These are phyloP conservation scores for Apiotrichum domesticum DNA, from an alignment of 1,284 basidiomycete genomes.

Conservation along the genomic window DNA sequence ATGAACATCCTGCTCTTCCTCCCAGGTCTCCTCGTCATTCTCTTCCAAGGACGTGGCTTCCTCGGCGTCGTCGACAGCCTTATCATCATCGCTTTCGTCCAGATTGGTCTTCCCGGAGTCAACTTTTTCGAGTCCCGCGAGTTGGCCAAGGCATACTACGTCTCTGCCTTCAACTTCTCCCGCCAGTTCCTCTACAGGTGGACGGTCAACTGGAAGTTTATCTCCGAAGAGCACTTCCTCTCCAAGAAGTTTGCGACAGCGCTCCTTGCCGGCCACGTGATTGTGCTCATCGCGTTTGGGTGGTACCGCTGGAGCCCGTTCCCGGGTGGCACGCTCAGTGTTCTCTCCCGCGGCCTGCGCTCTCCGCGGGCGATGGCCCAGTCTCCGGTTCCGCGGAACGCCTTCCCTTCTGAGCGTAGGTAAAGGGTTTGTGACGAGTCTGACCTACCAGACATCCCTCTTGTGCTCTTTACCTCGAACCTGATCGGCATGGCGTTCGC, in stretches of 20 bases:
- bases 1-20: constrained; percentile 92
- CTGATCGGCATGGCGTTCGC: constrained; percentile 87
- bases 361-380: constrained; percentile 10
- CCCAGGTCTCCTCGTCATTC: constrained; percentile 74
- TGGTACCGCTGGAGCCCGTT: constrained; percentile 63
- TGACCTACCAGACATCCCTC: constrained; percentile 60
- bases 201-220: constrained; percentile 97
- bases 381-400: constrained; percentile 7
- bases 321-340: constrained; percentile 56
- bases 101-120: constrained; percentile 59
- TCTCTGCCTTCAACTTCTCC: constrained; percentile 76
- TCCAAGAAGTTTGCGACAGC: constrained; percentile 57
- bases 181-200: constrained; percentile 89
- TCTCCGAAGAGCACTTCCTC: constrained; percentile 69
- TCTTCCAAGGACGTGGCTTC: constrained; percentile 68
- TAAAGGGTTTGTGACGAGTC: background rate
- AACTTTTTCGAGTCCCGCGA: constrained; percentile 55
- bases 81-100: constrained; percentile 52
- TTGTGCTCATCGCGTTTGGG: constrained; percentile 61
- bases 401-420: constrained; percentile 28
- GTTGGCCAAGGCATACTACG: constrained; percentile 57
- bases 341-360: constrained; percentile 57
- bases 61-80: constrained; percentile 55
- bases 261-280: constrained; percentile 63
- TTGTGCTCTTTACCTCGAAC: constrained; percentile 83